Base-by-base conservation (phyloP, 208 protist genomes). In the Acanthamoeba royreba region DNA sequence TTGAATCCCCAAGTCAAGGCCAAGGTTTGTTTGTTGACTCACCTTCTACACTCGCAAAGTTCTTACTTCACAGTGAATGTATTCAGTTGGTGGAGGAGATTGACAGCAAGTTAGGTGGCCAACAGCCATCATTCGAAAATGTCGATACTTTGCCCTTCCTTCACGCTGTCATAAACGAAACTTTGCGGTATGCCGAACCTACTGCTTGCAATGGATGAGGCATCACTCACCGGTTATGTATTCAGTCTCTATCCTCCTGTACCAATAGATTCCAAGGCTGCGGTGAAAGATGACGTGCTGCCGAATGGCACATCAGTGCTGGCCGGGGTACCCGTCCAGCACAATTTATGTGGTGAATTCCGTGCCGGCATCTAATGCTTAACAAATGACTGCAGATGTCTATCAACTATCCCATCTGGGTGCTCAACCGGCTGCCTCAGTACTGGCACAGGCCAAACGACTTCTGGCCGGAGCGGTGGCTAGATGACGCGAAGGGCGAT, bases 121-220 rank as follows among this genome's bases (percentile, higher is more conserved):
- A 89, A 35, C 15, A 46, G 1, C 81, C 81, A n/a, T 13, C 81
- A 38, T 63, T 89, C 28, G 81, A 66, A 3, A 89, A 89, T n/a
- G 46, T 89, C 19, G 47, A 89, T n/a, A 35, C 33, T 5, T 46
- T 89, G 28, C 28, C n/a, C 11, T 89, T 33, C 28, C 47, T 89
- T 5, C 28, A 89, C 31, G 81, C 81, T 46, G 81, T 63, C n/a
- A 61, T 89, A 25, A 89, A 89, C 43, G 81, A 89, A 33, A 89
- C 81, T 72, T 33, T 89, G 17, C 25, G 81, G 81, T 89, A 89
- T 46, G 31, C 0, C 42, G 38, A 46, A 87, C n/a, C n/a, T n/a
- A n/a, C n/a, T n/a, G n/a, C n/a, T n/a, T 45, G 19, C 45, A 11
- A 33, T 25, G 66, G 28, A 9, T 77, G 66, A 15, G 11, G 11